Evolutionary conservation across 2,329 filamentous ascomycete genomes (phyloP).

Genomic region (Arthrocladium fulminans): DNA sequence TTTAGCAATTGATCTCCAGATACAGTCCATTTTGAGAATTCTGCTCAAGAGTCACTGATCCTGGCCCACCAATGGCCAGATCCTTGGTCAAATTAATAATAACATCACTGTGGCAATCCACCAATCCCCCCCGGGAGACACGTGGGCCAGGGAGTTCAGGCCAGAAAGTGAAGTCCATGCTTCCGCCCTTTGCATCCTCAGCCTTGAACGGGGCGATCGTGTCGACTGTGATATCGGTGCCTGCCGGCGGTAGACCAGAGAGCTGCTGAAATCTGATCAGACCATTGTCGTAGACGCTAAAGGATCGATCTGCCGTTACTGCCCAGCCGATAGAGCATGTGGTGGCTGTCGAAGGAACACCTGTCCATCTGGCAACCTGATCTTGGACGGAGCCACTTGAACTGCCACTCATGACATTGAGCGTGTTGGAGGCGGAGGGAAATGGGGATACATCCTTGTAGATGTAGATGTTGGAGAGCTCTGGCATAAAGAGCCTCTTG

Average conservation of each 20-base stretch:
- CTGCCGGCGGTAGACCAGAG: not conserved
- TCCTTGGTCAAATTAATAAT: constrained; percentile 1
- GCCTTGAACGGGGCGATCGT: not conserved
- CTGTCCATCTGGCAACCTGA: not conserved
- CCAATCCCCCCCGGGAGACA: not conserved
- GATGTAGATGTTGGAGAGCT: constrained; percentile 8
- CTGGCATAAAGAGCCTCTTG: not conserved
- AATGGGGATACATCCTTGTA: not conserved
- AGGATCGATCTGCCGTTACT: constrained; percentile 5
- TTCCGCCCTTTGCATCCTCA: not conserved
- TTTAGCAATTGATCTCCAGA: constrained; percentile 1
- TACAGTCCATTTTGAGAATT: constrained; percentile 2
- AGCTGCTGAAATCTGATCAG: constrained; percentile 1
- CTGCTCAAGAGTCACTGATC: constrained; percentile 5
- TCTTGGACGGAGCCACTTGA: constrained; percentile 4
- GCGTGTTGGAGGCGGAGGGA: not conserved
- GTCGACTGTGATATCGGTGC: constrained; percentile 3
- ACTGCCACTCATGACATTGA: constrained; percentile 9
- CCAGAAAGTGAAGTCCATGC: constrained; percentile 8
- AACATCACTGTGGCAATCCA: constrained; percentile 1
- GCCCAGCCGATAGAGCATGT: not conserved
- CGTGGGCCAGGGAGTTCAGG: not conserved
- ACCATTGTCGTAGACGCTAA: constrained; percentile 9
- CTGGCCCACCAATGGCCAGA: not conserved
- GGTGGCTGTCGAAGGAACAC: not conserved